Evolutionary conservation across 1,284 basidiomycete genomes (phyloP).

Genomic region (Malassezia globosa): DNA sequence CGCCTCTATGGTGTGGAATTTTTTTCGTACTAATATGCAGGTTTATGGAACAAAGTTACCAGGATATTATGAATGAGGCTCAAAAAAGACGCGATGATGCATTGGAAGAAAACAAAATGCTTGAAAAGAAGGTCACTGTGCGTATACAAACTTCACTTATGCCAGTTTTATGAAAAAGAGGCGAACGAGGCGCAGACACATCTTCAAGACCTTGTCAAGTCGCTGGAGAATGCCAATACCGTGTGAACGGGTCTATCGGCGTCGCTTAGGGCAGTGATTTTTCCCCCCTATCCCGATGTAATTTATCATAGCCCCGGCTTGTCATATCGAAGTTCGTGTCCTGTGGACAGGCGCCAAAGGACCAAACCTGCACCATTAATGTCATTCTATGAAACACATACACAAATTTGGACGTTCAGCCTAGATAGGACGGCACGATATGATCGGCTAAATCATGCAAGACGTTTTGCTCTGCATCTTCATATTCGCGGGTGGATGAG

Average conservation of each 20-base stretch:
- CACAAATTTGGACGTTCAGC: too few species aligned
- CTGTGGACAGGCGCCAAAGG: too few species aligned
- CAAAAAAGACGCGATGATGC: slow-evolving; percentile 4
- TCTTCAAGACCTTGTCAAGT: slow-evolving; percentile 17
- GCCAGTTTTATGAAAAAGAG: slow-evolving; percentile 16
- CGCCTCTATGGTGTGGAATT: too few species aligned
- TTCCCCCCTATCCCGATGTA: too few species aligned
- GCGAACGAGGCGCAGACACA: slow-evolving; percentile 15
- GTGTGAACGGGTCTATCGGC: too few species aligned
- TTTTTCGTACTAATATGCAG: neutral
- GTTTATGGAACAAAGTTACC: slow-evolving; percentile 13
- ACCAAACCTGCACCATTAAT: too few species aligned
- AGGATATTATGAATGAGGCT: neutral
- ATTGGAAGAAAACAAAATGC: slow-evolving; percentile 15
- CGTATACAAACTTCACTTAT: slow-evolving; percentile 1
- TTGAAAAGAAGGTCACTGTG: slow-evolving; percentile 14
- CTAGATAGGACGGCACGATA: slow-evolving; percentile 6
- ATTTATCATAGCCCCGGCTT: too few species aligned
- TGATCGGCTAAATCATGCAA: slow-evolving; percentile 5
- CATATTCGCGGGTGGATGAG: slow-evolving; percentile 30
- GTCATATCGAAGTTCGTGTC: too few species aligned
- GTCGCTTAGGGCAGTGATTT: too few species aligned
- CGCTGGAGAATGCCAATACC: slow-evolving; percentile 12
- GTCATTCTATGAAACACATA: too few species aligned
- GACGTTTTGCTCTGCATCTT: slow-evolving; percentile 27